Conservation (phyloP, 208 protist genomes). For the Baffinella frigidus region DNA sequence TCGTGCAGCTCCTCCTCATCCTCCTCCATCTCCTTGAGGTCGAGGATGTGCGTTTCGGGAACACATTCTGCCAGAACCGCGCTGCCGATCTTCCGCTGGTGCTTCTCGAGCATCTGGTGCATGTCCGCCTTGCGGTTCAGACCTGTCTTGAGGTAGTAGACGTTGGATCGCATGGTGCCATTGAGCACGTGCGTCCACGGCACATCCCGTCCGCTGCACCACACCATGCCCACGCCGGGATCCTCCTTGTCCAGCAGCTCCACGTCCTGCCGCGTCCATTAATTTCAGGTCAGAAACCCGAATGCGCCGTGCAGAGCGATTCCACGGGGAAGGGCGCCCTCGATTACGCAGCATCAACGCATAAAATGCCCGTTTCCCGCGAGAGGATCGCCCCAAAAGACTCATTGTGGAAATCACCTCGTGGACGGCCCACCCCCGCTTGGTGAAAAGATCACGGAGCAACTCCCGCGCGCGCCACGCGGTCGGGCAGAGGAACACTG, state of each 20-base stretch:
- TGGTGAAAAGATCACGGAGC: background rate
- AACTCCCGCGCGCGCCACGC: background rate
- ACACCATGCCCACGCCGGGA: background rate
- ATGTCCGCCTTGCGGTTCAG: constrained; percentile 57
- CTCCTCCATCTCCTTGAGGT: constrained; percentile 21
- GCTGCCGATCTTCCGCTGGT: background rate
- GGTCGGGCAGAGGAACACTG: constrained; percentile 6
- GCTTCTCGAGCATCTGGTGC: constrained; percentile 50
- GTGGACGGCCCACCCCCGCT: background rate
- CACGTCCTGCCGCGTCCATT: background rate
- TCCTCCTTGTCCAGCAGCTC: background rate
- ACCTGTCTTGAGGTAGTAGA: constrained; percentile 28
- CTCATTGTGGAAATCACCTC: background rate
- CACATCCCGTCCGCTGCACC: constrained; percentile 14
- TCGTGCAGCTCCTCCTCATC: background rate
- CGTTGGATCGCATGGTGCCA: background rate
- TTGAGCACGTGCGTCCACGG: constrained; percentile 41
- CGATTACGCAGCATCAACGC: background rate
- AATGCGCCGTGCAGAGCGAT: background rate
- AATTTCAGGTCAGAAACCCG: background rate
- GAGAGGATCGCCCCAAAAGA: background rate
- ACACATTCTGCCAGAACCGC: background rate
- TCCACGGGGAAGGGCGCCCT: too few relatives aligned
- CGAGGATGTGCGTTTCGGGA: constrained; percentile 1
- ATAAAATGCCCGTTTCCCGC: background rate